Evolutionary conservation across 2,329 filamentous ascomycete species (phyloP), one percentile per base, ranked within the genome.

Genomic region (Chaetomium strumarium): DNA sequence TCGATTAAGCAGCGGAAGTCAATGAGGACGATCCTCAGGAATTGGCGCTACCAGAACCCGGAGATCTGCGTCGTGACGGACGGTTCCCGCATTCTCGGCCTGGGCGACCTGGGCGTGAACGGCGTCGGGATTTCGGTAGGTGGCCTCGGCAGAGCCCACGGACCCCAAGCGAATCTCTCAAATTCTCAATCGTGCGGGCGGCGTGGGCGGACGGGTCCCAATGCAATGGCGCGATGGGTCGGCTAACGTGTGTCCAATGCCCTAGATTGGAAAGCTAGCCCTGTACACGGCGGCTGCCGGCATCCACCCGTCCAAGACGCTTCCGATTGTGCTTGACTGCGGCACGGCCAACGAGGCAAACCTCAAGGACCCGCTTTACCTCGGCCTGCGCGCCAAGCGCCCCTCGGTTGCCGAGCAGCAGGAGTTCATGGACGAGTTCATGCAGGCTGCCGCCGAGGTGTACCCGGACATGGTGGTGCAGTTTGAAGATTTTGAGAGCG

Each of bases 1-100:
- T 96, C 91, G 56, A 96, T 89, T 72, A 88, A 90, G 72, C 92
- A 99, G 76, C 85, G 88, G 60, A 93, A 91, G 66, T 90, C 92
- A 57, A 88, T 97, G 59, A 83, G 84, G 64, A 85, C 87, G 42
- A 91, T 97, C 68, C 84, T 97, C 60, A 78, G 84, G 66, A 97
- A 97, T 72, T 99, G 93, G 93, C 90, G 90, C 29, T 86, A 93
- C 69, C 73, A 79, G 59, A 83, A 90, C 60, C 92, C 95, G 31
- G 90, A 96, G 70, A 99, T 99, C 67, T 95, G 90, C 66, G 91
- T 96, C 68, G 85, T 99, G 63, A 97, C 93, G 14, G 93, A 99
- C 69, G 93, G 93, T 56, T 96, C 91, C 45, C 86, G 93, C 60
- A 96, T 84, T 70, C 84, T 91, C 53, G 92, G 93, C 66, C 83